Percentiles rank a stretch among this genome's conserved stretches.
These are phyloP conservation scores for Suhomyces bokatorum DNA, from an alignment of 1,139 yeast genomes.

Conservation along the genomic window DNA sequence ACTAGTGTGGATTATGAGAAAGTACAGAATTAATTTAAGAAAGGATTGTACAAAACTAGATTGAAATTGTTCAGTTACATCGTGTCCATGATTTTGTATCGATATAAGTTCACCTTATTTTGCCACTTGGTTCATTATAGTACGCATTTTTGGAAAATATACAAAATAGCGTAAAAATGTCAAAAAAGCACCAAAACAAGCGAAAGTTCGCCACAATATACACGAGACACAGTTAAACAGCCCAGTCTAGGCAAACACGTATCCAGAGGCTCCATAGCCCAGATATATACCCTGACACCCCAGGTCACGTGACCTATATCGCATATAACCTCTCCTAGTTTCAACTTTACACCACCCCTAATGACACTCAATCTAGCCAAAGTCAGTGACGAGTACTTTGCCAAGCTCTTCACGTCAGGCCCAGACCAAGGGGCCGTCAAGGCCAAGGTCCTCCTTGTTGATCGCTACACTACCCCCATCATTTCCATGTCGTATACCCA, in stretches of 20 bases:
- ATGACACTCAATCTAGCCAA: constrained; percentile 38
- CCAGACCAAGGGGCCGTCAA: constrained; percentile 33
- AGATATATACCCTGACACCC: neutral
- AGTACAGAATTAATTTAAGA: too few relatives aligned
- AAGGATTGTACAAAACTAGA: too few relatives aligned
- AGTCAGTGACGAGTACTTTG: constrained; percentile 40
- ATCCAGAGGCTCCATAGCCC: neutral
- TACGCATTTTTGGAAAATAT: too few relatives aligned
- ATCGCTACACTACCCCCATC: constrained; percentile 74
- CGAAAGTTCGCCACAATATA: neutral
- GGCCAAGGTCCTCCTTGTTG: constrained; percentile 77
- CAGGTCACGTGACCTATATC: constrained; percentile 8
- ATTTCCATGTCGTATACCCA: constrained; percentile 88
- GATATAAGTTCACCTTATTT: too few relatives aligned
- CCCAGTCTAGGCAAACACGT: neutral
- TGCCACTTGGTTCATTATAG: neutral
- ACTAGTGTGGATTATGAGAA: too few relatives aligned
- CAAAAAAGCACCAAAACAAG: neutral
- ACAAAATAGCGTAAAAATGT: neutral
- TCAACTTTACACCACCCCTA: neutral
- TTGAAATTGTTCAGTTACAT: too few relatives aligned
- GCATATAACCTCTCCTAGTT: neutral
- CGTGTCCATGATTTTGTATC: too few relatives aligned
- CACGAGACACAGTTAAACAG: too few relatives aligned
- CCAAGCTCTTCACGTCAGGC: constrained; percentile 32